Evolutionary conservation across 805 yeast genomes (phyloP).

Genomic region (Yarrowia sp.): DNA sequence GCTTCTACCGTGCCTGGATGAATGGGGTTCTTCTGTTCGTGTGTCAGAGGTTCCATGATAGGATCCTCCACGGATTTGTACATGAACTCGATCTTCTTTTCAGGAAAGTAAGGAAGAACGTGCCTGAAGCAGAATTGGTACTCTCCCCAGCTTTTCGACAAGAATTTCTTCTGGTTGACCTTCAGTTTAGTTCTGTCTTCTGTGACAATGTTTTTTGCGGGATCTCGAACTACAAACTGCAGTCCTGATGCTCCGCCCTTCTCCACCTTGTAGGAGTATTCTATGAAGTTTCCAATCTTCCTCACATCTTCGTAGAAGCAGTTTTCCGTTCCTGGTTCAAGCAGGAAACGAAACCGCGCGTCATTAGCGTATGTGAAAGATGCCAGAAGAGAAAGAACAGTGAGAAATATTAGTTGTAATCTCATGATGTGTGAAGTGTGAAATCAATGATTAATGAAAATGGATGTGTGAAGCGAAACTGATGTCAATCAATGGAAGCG

Average conservation of each 20-base stretch:
- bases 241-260: conserved; percentile 27
- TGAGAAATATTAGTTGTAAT: not conserved
- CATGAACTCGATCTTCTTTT: conserved; percentile 23
- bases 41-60: conserved; percentile 18
- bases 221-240: conserved; percentile 10
- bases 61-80: conserved; percentile 8
- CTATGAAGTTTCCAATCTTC: conserved; percentile 36
- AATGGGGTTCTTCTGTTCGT: conserved; percentile 10
- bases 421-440: not conserved
- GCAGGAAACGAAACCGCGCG: conserved; percentile 10
- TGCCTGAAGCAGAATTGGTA: conserved; percentile 31
- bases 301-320: conserved; percentile 27
- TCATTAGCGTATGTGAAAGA: not conserved
- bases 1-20: not conserved
- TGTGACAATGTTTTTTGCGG: conserved; percentile 5
- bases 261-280: conserved; percentile 27
- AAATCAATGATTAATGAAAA: not conserved
- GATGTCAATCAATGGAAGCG: not conserved
- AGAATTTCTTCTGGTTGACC: not conserved
- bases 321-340: conserved; percentile 27
- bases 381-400: not conserved
- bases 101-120: conserved; percentile 12
- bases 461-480: not conserved
- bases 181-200: conserved; percentile 9
- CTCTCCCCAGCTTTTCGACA: conserved; percentile 23